Percentiles rank a stretch among this genome's conserved stretches.
Conservation (phyloP, 1,284 basidiomycete genomes). For the Papiliotrema nemorosa region DNA sequence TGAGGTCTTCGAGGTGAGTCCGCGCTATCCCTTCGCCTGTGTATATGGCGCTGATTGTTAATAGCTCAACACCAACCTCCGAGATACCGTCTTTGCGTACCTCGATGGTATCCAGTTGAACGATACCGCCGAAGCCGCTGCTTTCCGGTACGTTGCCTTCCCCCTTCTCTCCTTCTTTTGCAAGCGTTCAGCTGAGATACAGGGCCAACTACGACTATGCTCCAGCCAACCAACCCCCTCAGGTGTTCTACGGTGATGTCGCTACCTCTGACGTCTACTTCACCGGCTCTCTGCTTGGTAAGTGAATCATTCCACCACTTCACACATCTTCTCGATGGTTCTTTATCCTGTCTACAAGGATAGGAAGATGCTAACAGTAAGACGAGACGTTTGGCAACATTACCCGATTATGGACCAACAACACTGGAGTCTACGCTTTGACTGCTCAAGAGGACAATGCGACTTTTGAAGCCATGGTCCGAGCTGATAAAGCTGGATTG, state of each 20-base stretch:
- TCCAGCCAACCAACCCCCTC: conserved; percentile 46
- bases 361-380: not conserved
- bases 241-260: conserved; percentile 43
- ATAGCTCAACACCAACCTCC: conserved; percentile 52
- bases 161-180: not conserved
- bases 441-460: conserved; percentile 57
- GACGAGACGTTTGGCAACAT: conserved; percentile 51
- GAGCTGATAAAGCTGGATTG: conserved; percentile 47
- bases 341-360: not conserved
- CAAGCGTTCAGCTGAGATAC: not conserved
- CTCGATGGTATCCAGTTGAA: conserved; percentile 46
- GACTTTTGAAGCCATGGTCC: conserved; percentile 52
- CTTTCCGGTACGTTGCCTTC: conserved; percentile 24
- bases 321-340: too few species aligned
- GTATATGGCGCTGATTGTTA: too few species aligned
- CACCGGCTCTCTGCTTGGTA: conserved; percentile 43
- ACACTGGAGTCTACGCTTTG: conserved; percentile 47
- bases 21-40: too few species aligned
- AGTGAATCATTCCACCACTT: too few species aligned
- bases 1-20: conserved; percentile 52
- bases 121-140: conserved; percentile 44
- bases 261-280: conserved; percentile 54
- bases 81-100: conserved; percentile 47
- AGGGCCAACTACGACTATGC: conserved; percentile 47
- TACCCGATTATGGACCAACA: conserved; percentile 48